Evolutionary conservation across 2,329 filamentous ascomycete genomes (phyloP).

Genomic region (Pseudogymnoascus sp.): DNA sequence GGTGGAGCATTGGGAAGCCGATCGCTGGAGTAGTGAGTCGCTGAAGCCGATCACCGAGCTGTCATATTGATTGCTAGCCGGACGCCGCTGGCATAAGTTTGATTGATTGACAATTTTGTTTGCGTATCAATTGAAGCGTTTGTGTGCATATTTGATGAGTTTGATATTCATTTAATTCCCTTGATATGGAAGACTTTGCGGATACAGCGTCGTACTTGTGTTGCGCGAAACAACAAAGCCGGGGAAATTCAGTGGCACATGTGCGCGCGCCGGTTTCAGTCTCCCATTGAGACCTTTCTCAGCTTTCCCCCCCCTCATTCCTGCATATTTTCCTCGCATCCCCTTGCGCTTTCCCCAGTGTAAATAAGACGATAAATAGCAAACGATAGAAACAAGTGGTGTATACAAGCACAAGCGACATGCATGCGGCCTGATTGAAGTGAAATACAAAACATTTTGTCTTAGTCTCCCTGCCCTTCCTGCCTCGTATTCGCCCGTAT

Average conservation of each 20-base stretch:
- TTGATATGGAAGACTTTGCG: background rate
- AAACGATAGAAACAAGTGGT: background rate
- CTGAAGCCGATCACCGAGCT: background rate
- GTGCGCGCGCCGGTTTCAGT: background rate
- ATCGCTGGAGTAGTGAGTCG: background rate
- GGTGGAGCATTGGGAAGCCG: background rate
- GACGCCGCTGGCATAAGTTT: background rate
- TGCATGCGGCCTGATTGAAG: slow-evolving; percentile 2
- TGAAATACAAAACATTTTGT: background rate
- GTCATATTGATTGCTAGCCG: slow-evolving; percentile 1
- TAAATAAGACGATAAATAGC: background rate
- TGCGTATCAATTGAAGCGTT: background rate
- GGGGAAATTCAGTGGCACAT: background rate
- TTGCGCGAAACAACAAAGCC: background rate
- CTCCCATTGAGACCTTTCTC: background rate
- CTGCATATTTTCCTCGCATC: background rate
- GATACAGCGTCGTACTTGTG: background rate
- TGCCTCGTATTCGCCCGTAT: slow-evolving; percentile 2
- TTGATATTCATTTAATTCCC: slow-evolving; percentile 1
- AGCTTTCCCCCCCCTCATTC: background rate
- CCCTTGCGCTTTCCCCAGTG: background rate
- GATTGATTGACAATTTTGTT: background rate
- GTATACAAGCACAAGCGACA: background rate
- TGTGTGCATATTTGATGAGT: background rate
- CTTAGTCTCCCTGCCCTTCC: background rate